Base-by-base conservation (phyloP, 169 alveolate species). In the Plasmodium berghei region DNA sequence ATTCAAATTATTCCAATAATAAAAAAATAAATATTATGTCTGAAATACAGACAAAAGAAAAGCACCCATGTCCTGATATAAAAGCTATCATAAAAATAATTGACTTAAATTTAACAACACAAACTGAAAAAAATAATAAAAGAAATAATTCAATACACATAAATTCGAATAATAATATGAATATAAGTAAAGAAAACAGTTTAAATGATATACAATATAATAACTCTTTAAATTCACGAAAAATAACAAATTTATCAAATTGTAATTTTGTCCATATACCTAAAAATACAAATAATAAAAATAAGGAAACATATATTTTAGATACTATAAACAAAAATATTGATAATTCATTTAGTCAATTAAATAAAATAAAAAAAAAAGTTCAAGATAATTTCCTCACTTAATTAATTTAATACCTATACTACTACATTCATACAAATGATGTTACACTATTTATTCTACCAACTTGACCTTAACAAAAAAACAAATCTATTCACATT, bases 31-130 rank as follows among this genome's bases (percentile, higher is more conserved):
- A 5, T 20, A 20, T 28, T 10, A 66, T n/a, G 20, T 22, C 2
- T 22, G 24, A 26, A 9, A 48, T 10, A 48, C 63, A 48, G 5
- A 40, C 46, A 40, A 26, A 46, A 14, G 52, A 49, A 26, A 48
- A 14, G 9, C 12, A 49, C 12, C 20, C 20, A 12, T 9, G 28
- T 3, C 63, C 63, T 63, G 45, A 58, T 10, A 63, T 49, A 14
- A 77, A 63, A n/a, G 66, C 75, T 22, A 77, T 77, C 12, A 77
- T 63, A n/a, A 26, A 77, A 77, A 63, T 52, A 22, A 77, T 77
- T n/a, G 80, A 77, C n/a, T 3, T 18, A 45, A 77, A 77, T 45
- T 0, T 63, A 1, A 42, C 22, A 58, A 9, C 22, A 18, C 46
- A 52, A 14, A 52, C 59, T 14, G 42, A 34, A 34, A 34, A 34